Evolutionary conservation across 2,329 filamentous ascomycete species (phyloP), one percentile per base, ranked within the genome.

Genomic region (Ophiobolus disseminans): DNA sequence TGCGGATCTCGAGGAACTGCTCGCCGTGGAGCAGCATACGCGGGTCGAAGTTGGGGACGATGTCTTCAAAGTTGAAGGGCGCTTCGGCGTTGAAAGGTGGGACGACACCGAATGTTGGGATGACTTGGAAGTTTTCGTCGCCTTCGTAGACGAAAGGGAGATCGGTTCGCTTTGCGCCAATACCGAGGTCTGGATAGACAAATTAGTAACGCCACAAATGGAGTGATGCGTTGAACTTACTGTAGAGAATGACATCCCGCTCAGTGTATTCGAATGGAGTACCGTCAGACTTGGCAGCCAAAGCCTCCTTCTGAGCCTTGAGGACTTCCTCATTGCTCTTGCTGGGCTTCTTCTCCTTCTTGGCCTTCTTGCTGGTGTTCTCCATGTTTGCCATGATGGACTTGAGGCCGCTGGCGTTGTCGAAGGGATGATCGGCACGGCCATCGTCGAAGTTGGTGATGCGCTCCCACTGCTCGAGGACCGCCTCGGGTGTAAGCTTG

Each of bases 11-110:
- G 57, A 99, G 90, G 78, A 92, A 99, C 76, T 99, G 94, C 81
- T 99, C 94, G 70, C 94, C 94, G 78, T 99, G 94, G 19, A 99
- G 88, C 40, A 99, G 86, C 91, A 97, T 97, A 91, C 96, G 97
- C 54, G 92, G 93, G 28, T 86, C 91, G 81, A 97, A 99, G 82
- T 97, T 96, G 73, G 92, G 91, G 21, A 97, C 88, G 53, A 99
- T 83, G 48, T 92, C 85, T 68, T 86, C 84, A 65, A 94, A 82
- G 74, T 81, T 86, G 80, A 89, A 97, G 21, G 93, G 90, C 53
- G 86, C 79, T 60, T 89, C 82, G 52, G 91, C 87, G 76, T 88
- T 88, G 79, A 97, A 97, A 65, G 87, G 89, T n/a, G 94, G 94
- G 65, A 99, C 87, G 55, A 97, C 94, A 72, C 92, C 94, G 68